A percentile compares a stretch with the other conserved stretches of the same genome.
Evolutionary conservation across 805 yeast species (phyloP).

Genomic region (Saccharomycopsis amapae): DNA sequence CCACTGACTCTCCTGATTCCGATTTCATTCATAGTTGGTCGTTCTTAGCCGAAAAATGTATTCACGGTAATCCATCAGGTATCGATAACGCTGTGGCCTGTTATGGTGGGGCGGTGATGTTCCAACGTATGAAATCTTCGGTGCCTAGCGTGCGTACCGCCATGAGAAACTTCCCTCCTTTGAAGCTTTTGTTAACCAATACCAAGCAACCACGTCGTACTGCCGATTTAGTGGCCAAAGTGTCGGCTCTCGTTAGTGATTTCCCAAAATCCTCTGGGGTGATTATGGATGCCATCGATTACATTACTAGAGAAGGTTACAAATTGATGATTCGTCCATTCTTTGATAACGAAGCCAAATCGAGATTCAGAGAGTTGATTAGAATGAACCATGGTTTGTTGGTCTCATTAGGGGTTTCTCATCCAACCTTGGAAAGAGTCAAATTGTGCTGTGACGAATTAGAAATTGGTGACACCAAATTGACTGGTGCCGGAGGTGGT

Average conservation of each 20-base stretch:
- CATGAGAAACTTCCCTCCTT: constrained; percentile 66
- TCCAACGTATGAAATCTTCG: constrained; percentile 52
- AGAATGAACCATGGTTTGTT: constrained; percentile 83
- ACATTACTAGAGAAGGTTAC: constrained; percentile 66
- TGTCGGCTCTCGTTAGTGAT: constrained; percentile 45
- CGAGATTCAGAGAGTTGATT: constrained; percentile 51
- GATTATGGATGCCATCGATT: constrained; percentile 70
- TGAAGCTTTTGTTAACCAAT: constrained; percentile 71
- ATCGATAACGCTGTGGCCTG: constrained; percentile 96
- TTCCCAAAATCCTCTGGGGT: constrained; percentile 50
- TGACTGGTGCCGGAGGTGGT: constrained; percentile 99
- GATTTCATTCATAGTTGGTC: constrained; percentile 80
- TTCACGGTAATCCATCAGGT: constrained; percentile 95
- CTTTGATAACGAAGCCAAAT: constrained; percentile 36
- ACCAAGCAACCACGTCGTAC: constrained; percentile 86
- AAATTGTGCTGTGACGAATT: constrained; percentile 57
- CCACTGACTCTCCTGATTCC: constrained; percentile 31
- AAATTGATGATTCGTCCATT: constrained; percentile 49
- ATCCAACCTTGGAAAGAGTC: constrained; percentile 79
- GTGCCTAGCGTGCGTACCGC: constrained; percentile 57
- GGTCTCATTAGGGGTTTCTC: constrained; percentile 84
- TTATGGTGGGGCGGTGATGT: constrained; percentile 91
- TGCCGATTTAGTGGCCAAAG: constrained; percentile 73
- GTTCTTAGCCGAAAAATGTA: constrained; percentile 87
- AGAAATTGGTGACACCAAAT: constrained; percentile 76